These are phyloP conservation scores for Jamesozyma spencerorum DNA, from an alignment of 805 yeast species.

Conservation along the genomic window DNA sequence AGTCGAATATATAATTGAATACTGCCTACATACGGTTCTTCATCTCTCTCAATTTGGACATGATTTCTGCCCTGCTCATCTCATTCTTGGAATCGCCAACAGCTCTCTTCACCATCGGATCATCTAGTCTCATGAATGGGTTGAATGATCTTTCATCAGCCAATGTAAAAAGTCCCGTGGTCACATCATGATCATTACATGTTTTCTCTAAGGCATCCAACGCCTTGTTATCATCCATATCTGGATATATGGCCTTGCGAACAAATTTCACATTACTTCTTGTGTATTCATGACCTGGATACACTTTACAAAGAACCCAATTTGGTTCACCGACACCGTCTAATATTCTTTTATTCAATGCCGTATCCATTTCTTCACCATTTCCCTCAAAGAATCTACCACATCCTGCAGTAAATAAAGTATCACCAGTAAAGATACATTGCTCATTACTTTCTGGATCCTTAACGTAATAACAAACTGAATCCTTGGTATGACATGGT, in stretches of 20 bases:
- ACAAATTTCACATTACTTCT: slow-evolving; percentile 72
- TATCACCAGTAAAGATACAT: slow-evolving; percentile 92
- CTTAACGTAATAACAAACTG: slow-evolving; percentile 73
- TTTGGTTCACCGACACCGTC: slow-evolving; percentile 41
- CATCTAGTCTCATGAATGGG: slow-evolving; percentile 79
- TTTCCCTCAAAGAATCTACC: slow-evolving; percentile 95
- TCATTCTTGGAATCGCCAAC: slow-evolving; percentile 41
- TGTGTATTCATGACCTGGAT: slow-evolving; percentile 96
- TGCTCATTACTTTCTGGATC: slow-evolving; percentile 54
- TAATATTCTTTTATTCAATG: slow-evolving; percentile 55
- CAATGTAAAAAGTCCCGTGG: slow-evolving; percentile 83
- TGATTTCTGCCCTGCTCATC: slow-evolving; percentile 40
- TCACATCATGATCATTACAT: slow-evolving; percentile 47
- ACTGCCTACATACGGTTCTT: slow-evolving; percentile 48
- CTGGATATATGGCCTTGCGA: slow-evolving; percentile 45
- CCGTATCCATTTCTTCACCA: slow-evolving; percentile 66
- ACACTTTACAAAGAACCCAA: slow-evolving; percentile 47
- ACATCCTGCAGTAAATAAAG: slow-evolving; percentile 87
- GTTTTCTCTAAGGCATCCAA: slow-evolving; percentile 46
- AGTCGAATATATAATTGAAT: not conserved
- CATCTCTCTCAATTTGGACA: slow-evolving; percentile 65
- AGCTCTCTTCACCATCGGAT: slow-evolving; percentile 49
- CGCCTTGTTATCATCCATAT: slow-evolving; percentile 34
- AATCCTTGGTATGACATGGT: slow-evolving; percentile 97
- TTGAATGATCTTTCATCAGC: slow-evolving; percentile 73